Evolutionary conservation across 2,329 filamentous ascomycete species (phyloP), one percentile per base, ranked within the genome.

Genomic region (Fusarium torulosum): DNA sequence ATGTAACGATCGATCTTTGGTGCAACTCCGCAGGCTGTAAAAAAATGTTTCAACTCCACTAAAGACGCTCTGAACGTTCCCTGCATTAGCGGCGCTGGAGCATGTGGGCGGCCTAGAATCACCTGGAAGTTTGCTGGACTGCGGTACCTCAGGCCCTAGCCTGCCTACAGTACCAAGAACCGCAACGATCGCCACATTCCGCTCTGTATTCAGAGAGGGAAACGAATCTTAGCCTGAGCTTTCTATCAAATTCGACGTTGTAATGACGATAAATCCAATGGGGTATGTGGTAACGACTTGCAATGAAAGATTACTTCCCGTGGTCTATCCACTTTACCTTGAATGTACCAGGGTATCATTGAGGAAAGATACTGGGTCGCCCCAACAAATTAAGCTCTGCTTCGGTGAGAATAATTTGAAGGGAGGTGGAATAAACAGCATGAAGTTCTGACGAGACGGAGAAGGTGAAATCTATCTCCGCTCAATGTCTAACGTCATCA

Each of bases 11-110:
- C 17, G 35, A 37, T 37, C 17, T 10, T n/a, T n/a, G n/a, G 8
- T n/a, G 17, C 17, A n/a, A 17, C 15, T 17, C 33, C 17, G 33
- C 25, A 25, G 8, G 25, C 25, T 8, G 9, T 27, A 25, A 25
- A 29, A 57, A 63, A 63, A 53, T 53, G 59, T 64, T 63, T 64
- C 60, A 43, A 59, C 45, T 53, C 52, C 59, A 63, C 60, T 25
- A 37, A 38, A 52, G 25, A 43, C 38, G 8, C 40, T 59, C 29
- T 43, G 19, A 21, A 29, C 11, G 15, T 46, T 53, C 41, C 60
- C 35, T 64, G 52, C 52, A 52, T 63, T 63, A 63, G 60, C 45
- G 59, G n/a, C 21, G 6, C 6, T 40, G 33, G 44, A 15, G 21
- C 17, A 20, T 19, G n/a, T 11, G 38, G 33, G n/a, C 4, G 13